Base-by-base conservation (phyloP, 257 asterid genomes). In the Leonotis leonurus region DNA sequence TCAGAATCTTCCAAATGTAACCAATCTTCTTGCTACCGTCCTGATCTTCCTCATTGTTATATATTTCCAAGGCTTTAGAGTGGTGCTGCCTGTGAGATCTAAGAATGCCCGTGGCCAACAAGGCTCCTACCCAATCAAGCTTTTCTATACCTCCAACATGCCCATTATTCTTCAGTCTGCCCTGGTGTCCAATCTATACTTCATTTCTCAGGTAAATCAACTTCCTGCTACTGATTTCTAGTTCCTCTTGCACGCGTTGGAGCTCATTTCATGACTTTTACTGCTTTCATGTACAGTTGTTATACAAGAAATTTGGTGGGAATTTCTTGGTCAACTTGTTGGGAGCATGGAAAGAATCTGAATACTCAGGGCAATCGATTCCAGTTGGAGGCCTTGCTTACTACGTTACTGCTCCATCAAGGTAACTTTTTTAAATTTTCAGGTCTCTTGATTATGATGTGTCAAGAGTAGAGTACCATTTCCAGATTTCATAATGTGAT, bases 111-210 rank as follows among this genome's bases (percentile, higher is more conserved):
- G 87, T 12, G 89, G 93, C 37, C 87, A 82, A 67, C 87, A 82
- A 68, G 83, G 93, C 21, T 80, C 93, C 4, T 85, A 82, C 79
- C 93, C 89, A 32, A 85, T 85, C 14, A 85, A 85, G 78, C 80
- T 85, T 35, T 85, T 85, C 73, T 85, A 80, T 48, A 82, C 87
- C 48, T 85, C 94, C 62, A 82, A 82, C 75, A 85, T 85, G 94
- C 89, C 94, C 33, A 85, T 85, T 64, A 85, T 85, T 70, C 78
- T 85, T 66, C 94, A 85, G 56, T 85, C 94, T 1, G 94, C 94
- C 29, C 89, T 85, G 56, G 85, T 80, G 21, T 82, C 94, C 76
- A 85, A 85, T 77, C 87, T 85, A 18, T 82, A 85, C 73, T 82
- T 82, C 66, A 82, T 85, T 53, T 85, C 89, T 65, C 94, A 82